Evolutionary conservation across 768 basidiomycete species (phyloP).

Genomic region (Phanerodontia chrysosporium): DNA sequence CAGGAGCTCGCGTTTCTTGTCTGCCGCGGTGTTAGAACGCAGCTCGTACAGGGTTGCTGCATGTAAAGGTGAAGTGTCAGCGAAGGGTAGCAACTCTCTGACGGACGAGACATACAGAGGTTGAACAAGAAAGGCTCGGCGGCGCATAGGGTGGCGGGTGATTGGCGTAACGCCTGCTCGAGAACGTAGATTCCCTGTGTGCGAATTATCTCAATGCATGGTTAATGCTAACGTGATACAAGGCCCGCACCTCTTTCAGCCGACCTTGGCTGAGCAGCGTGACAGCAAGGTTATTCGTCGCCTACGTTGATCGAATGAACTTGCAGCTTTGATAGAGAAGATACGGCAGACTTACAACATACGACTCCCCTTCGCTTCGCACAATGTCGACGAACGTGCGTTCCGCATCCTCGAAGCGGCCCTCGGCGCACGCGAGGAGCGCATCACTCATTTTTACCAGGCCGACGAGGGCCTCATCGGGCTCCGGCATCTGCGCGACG

Average conservation of each 20-base stretch:
- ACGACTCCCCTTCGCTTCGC: slow-evolving; percentile 53
- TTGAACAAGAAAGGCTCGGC: slow-evolving; percentile 87
- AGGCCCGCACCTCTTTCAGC: slow-evolving; percentile 55
- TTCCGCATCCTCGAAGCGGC: slow-evolving; percentile 60
- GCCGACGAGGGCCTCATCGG: not conserved
- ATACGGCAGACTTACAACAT: slow-evolving; percentile 42
- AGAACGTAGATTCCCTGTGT: slow-evolving; percentile 64
- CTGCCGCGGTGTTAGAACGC: slow-evolving; percentile 63
- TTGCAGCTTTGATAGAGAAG: not conserved
- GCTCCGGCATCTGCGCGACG: slow-evolving; percentile 19
- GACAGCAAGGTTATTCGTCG: slow-evolving; percentile 76
- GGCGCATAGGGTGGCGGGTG: slow-evolving; percentile 67
- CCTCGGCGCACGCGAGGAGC: slow-evolving; percentile 61
- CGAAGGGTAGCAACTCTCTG: not conserved
- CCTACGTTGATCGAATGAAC: slow-evolving; percentile 32
- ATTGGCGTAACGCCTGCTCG: slow-evolving; percentile 55
- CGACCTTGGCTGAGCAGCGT: slow-evolving; percentile 66
- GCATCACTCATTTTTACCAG: slow-evolving; percentile 60
- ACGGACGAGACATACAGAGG: slow-evolving; percentile 57
- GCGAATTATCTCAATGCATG: not conserved
- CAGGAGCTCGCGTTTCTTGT: slow-evolving; percentile 73
- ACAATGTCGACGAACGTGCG: slow-evolving; percentile 41
- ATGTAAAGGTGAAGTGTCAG: not conserved
- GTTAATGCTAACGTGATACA: not conserved
- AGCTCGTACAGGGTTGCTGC: slow-evolving; percentile 82